A percentile compares a stretch with the other conserved stretches of the same genome.
Evolutionary conservation across 2,329 filamentous ascomycete species (phyloP).

Genomic region (Tolypocladium cylindrosporum): DNA sequence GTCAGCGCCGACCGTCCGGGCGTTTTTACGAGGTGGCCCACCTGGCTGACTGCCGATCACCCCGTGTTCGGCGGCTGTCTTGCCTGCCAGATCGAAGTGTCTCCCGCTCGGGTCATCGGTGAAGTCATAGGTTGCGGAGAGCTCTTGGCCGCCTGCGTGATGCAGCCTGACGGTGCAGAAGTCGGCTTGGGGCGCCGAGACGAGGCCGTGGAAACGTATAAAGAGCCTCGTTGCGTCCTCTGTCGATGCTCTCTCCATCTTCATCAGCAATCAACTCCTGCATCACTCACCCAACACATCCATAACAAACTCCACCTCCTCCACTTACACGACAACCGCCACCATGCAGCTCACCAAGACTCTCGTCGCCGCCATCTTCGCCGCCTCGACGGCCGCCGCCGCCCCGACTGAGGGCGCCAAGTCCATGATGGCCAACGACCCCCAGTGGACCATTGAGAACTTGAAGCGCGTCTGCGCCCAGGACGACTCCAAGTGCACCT

Average conservation of each 20-base stretch:
- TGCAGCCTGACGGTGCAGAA: background rate
- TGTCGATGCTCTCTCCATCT: background rate
- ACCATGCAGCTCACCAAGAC: slow-evolving; percentile 34
- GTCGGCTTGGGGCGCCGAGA: background rate
- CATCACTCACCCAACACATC: background rate
- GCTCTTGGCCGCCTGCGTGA: background rate
- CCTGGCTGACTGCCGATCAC: slow-evolving; percentile 2
- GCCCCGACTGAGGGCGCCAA: slow-evolving; percentile 19
- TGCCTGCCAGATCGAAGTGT: background rate
- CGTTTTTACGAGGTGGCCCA: background rate
- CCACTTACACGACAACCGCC: slow-evolving; percentile 4
- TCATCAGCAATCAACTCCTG: background rate
- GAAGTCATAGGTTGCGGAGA: background rate
- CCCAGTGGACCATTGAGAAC: slow-evolving; percentile 31
- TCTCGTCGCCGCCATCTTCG: slow-evolving; percentile 23
- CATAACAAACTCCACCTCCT: background rate
- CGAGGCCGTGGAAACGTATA: background rate
- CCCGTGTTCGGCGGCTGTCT: background rate
- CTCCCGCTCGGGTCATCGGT: background rate
- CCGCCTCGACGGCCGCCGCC: slow-evolving; percentile 24
- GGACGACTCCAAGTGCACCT: slow-evolving; percentile 29
- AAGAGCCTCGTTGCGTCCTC: background rate
- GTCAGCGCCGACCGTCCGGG: background rate
- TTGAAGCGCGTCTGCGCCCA: slow-evolving; percentile 29
- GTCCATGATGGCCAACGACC: slow-evolving; percentile 29